Evolutionary conservation across 2,329 filamentous ascomycete genomes (phyloP), one percentile per base, ranked within the genome.

Genomic region (Pseudogymnoascus sp.): DNA sequence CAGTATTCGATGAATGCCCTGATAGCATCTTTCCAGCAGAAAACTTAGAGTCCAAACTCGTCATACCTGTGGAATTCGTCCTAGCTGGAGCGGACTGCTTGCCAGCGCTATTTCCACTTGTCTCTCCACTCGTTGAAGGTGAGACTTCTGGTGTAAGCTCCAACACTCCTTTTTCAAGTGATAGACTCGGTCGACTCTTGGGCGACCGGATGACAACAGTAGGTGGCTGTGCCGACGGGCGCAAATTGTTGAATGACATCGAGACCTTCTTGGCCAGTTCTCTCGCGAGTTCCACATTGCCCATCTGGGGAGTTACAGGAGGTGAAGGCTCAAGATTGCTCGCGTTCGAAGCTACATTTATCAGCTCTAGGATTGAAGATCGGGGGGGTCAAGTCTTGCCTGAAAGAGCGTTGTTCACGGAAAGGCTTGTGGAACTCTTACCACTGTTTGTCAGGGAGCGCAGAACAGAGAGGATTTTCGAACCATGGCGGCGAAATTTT

Each of bases 131-230:
- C 63, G 63, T 70, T 63, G 64, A 63, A 57, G 64, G 68, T 18
- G 65, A 70, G 50, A 64, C 43, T 67, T 66, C 61, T 37, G 63
- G 61, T 59, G 61, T 62, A 11, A 65, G 62, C 6, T 69, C 66
- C 16, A 65, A n/a, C 18, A 66, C 50, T 2, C 62, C 64, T 61
- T 66, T 73, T 38, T 77, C 74, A 41, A 71, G 62, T 6, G 75
- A 74, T 54, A 67, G 68, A 14, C 74, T 74, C 11, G 69, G 71
- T 35, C 76, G 72, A 35, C 67, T 69, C 61, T 76, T 78, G 38
- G 70, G 70, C 54, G 72, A 65, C 18, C 77, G 74, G 64, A 75
- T 75, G 20, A 80, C 73, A 5, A 79, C 71, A 2, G 77, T 79
- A 4, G 74, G 74, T 30, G 77, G 74, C 12, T 54, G 47, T 9